Evolutionary conservation across 2,329 filamentous ascomycete genomes (phyloP).

Genomic region (Fusarium sp.): DNA sequence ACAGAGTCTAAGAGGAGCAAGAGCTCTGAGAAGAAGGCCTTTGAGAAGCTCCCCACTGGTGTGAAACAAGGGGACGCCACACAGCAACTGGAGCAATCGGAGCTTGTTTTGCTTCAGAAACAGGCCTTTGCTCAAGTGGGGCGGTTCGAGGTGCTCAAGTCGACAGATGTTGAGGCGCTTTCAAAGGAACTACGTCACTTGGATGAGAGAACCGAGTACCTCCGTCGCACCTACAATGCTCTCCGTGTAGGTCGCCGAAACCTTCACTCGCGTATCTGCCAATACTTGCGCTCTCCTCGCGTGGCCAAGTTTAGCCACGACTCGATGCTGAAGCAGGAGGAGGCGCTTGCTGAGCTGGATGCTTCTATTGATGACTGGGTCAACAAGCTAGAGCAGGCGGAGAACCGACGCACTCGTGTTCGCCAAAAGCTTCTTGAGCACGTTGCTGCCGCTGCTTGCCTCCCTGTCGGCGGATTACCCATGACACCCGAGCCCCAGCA

Average conservation of each 20-base stretch:
- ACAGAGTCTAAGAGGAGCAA: constrained; percentile 58
- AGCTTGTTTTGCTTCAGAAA: constrained; percentile 65
- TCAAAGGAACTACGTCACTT: constrained; percentile 79
- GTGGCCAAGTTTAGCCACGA: constrained; percentile 79
- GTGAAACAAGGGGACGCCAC: constrained; percentile 65
- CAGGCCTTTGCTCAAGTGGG: constrained; percentile 73
- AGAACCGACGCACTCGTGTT: constrained; percentile 80
- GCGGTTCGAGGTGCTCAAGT: constrained; percentile 73
- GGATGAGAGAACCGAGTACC: constrained; percentile 83
- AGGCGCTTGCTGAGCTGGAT: constrained; percentile 81
- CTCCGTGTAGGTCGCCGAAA: constrained; percentile 81
- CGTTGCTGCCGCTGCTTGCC: constrained; percentile 76
- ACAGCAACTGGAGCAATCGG: constrained; percentile 59
- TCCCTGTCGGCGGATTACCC: constrained; percentile 50
- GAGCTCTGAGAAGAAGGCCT: constrained; percentile 67
- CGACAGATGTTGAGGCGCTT: constrained; percentile 72
- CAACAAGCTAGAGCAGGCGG: constrained; percentile 81
- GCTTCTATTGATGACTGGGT: constrained; percentile 85
- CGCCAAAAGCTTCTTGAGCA: constrained; percentile 86
- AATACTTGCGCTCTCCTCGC: constrained; percentile 78
- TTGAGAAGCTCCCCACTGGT: constrained; percentile 71
- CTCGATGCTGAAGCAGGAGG: constrained; percentile 82
- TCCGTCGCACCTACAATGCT: constrained; percentile 80
- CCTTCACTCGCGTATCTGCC: constrained; percentile 81
- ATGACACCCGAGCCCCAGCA: constrained; percentile 56